These are phyloP conservation scores for Penicillium maclennaniae DNA, from an alignment of 495 filamentous ascomycete species.

Conservation along the genomic window DNA sequence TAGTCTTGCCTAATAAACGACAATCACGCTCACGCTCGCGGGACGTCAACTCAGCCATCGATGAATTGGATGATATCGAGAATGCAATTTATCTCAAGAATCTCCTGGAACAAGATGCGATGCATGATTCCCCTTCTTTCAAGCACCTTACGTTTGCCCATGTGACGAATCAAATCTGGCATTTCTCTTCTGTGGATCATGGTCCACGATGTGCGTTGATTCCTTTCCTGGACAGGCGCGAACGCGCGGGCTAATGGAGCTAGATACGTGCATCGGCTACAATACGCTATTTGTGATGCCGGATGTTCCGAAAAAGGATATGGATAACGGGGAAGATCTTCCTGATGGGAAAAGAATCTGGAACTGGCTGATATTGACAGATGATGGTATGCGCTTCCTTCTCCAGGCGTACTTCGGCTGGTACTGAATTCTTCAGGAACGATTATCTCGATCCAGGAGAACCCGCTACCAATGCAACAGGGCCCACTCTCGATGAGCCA, in stretches of 20 bases:
- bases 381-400: slow-evolving; percentile 56
- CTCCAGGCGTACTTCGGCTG: not conserved
- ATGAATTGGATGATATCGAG: slow-evolving; percentile 32
- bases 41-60: slow-evolving; percentile 4
- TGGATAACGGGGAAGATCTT: slow-evolving; percentile 42
- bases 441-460: slow-evolving; percentile 73
- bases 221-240: not conserved
- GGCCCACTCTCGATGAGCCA: slow-evolving; percentile 28
- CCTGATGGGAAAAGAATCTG: slow-evolving; percentile 63
- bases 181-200: slow-evolving; percentile 60
- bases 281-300: slow-evolving; percentile 68
- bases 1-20: slow-evolving; percentile 8
- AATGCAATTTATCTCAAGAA: slow-evolving; percentile 28
- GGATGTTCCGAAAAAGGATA: slow-evolving; percentile 14
- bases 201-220: slow-evolving; percentile 47
- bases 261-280: slow-evolving; percentile 77
- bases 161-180: slow-evolving; percentile 61
- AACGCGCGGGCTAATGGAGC: not conserved
- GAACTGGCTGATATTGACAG: slow-evolving; percentile 80
- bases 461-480: slow-evolving; percentile 49
- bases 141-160: slow-evolving; percentile 39
- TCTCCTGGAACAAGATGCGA: slow-evolving; percentile 18
- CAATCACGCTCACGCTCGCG: slow-evolving; percentile 12
- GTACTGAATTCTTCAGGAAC: slow-evolving; percentile 46
- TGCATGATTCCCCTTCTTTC: slow-evolving; percentile 17